Base-by-base conservation (phyloP, 2,329 filamentous ascomycete species). In the Monosporascus sp. region DNA sequence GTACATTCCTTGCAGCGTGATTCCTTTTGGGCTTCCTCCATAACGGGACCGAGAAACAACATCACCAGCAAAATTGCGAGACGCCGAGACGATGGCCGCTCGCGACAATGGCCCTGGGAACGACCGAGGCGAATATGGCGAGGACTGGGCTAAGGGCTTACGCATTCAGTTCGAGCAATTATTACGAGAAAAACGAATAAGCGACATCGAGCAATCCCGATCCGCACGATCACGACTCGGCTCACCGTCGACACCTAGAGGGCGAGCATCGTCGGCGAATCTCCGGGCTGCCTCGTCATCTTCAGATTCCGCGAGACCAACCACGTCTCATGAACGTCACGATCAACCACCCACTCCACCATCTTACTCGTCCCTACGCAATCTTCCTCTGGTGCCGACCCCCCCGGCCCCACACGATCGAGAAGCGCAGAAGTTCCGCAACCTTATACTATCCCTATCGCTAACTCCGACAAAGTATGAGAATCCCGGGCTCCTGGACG, bases 381-480 rank as follows among this genome's bases (percentile, higher is more conserved):
- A 83, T 66, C 76, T 88, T 50, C 87, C 88, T 31, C 80, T 87
- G 3, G 2, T 44, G n/a, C 41, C 41, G 11, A 41, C 38, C 7
- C 38, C 38, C 19, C 38, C 38, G 3, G 86, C 87, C 14, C 80
- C 91, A 14, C 68, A 73, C 65, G 88, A 93, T 68, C 74, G 80
- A 52, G 77, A 81, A 22, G 88, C 87, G 1, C 78, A 88, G 56
- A 89, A 89, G 63, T 91, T 92, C 63, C 81, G 88, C 62, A 96
- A 88, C 72, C 81, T 95, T 56, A 80, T 97, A 45, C 82, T 95
- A 60, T 91, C 89, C 22, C 74, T 97, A 22, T 96, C 94, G 17
- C 80, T 88, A 55, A 96, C 91, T 46, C 94, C 94, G 20, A 88
- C 87, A 20, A 94, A 93, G 69, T 99, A 96, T 75, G 94, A 99